Base-by-base conservation (phyloP, 352 stramenopile genomes). In the Phytophthora foliorum region DNA sequence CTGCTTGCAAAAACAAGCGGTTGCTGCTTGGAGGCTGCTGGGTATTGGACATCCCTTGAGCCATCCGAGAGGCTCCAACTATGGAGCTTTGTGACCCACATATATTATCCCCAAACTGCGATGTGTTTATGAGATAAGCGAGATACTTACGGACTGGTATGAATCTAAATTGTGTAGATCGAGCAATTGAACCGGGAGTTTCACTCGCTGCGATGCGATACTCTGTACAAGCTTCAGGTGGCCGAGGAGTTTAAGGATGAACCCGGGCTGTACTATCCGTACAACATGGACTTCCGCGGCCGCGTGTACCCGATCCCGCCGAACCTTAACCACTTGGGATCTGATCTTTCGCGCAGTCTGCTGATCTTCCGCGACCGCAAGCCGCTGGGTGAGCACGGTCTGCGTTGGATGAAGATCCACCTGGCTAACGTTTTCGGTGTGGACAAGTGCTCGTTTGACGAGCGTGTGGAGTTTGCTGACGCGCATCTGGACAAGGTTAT, bases 231-330 rank as follows among this genome's bases (percentile, higher is more conserved):
- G 80, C 75, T 99, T 14, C 91, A 98, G 58, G 93, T 99, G 58
- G 97, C 97, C 0, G 82, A 98, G 51, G 90, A 98, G 58, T 99
- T 99, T 75, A 89, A 96, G 75, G 86, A 99, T 63, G 98, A 99
- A 74, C 86, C 98, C 16, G 90, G 91, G 62, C 92, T 99, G 24
- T 99, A 99, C 81, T 99, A 99, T 72, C 98, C 98, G 38, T 99
- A 99, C 87, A 99, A 99, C 80, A 91, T 99, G 78, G 98, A 99
- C 71, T 99, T 99, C 79, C 89, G 98, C 36, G 98, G 98, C 32
- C 87, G 98, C 49, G 98, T 98, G 57, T 99, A 99, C 74, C 98
- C 98, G 52, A 92, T 99, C 11, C 97, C 98, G 53, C 98, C 98
- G 4, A 98, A 99, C 77, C 83, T 99, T 3, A 99, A 99, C 69